These are phyloP conservation scores for Cytospora piceicola DNA, from an alignment of 2,329 filamentous ascomycete genomes.

Conservation along the genomic window DNA sequence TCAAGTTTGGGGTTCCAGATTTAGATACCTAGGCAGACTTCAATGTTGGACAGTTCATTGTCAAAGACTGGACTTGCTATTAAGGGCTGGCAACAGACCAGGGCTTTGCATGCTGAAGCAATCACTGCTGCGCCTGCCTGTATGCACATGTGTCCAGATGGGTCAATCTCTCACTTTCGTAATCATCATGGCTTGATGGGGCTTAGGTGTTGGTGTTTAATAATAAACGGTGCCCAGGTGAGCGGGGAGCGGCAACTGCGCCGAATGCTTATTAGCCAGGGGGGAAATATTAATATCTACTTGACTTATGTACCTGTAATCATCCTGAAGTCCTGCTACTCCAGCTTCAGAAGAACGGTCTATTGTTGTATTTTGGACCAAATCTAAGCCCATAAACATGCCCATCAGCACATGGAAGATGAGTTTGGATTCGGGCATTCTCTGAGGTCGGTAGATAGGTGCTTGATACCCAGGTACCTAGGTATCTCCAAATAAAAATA, in stretches of 20 bases:
- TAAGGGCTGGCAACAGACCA: neutral
- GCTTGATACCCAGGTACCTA: neutral
- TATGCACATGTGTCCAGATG: neutral
- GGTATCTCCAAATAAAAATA: neutral
- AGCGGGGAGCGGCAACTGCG: slow-evolving; percentile 1
- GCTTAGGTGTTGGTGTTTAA: neutral
- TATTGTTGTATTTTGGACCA: neutral
- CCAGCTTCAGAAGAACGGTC: neutral
- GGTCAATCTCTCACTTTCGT: neutral
- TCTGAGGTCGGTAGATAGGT: neutral
- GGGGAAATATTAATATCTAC: neutral
- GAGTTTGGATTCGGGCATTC: too few relatives aligned
- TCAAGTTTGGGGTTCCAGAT: too few relatives aligned
- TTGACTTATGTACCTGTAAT: neutral
- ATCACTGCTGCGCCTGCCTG: neutral
- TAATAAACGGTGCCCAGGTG: neutral
- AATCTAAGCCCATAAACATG: neutral
- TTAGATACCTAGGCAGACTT: too few relatives aligned
- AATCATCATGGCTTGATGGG: neutral
- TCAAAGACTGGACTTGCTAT: too few relatives aligned
- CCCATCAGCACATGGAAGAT: too few relatives aligned
- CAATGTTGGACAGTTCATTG: too few relatives aligned
- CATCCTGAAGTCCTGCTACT: neutral
- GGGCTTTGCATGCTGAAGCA: neutral
- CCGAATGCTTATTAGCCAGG: slow-evolving; percentile 2